Conservation (phyloP, 108 stramenopile species). For the Licmophora abbreviata region DNA sequence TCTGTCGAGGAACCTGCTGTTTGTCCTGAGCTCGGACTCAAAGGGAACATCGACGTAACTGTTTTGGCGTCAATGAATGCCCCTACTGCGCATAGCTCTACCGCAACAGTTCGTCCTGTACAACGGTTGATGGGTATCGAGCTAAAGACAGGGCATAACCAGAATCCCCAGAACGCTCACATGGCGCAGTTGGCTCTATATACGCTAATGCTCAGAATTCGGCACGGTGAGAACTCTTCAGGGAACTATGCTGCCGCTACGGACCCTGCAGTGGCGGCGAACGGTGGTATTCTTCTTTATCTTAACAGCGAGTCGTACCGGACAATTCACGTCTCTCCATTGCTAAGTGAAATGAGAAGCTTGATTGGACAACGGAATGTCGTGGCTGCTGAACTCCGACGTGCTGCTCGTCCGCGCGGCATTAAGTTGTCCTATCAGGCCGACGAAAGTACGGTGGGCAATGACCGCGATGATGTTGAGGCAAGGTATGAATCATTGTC, state of each 20-base stretch:
- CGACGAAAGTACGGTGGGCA: conserved; percentile 18
- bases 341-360: conserved; percentile 53
- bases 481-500: not conserved
- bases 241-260: not conserved
- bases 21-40: conserved; percentile 73
- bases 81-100: not conserved
- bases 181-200: conserved; percentile 82
- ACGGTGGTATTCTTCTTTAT: conserved; percentile 68
- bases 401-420: conserved; percentile 57
- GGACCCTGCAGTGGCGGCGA: conserved; percentile 20
- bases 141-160: conserved; percentile 82
- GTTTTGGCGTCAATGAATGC: conserved; percentile 35
- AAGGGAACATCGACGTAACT: conserved; percentile 76
- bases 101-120: conserved; percentile 4
- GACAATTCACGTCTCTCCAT: conserved; percentile 56
- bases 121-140: conserved; percentile 57
- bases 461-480: conserved; percentile 5
- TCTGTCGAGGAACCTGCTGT: conserved; percentile 64
- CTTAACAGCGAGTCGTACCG: conserved; percentile 50
- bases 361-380: conserved; percentile 71
- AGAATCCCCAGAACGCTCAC: conserved; percentile 54
- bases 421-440: conserved; percentile 41
- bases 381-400: conserved; percentile 43
- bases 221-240: conserved; percentile 29
- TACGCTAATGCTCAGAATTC: conserved; percentile 65